Percentiles rank a stretch among this genome's conserved stretches.
phyloP scores from a whole-genome alignment of 192 early-diverging fungal species.

The Diversispora epigaea region DNA sequence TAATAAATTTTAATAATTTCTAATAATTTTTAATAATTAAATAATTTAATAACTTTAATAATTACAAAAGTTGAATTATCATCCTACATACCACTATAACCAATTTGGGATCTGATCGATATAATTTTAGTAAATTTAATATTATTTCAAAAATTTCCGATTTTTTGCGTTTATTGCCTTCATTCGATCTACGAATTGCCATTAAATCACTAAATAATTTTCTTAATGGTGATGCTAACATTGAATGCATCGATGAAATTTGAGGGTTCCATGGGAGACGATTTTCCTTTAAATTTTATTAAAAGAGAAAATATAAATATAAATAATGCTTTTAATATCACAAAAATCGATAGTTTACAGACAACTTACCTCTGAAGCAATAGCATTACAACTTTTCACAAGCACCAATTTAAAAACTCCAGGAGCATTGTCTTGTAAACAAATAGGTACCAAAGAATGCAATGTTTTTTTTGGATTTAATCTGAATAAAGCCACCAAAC shows the following conservation, averaged over 20 bases:
- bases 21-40: neutral
- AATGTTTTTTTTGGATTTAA: conserved; percentile 72
- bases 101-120: conserved; percentile 72
- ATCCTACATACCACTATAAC: conserved; percentile 55
- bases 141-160: conserved; percentile 83
- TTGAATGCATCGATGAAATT: conserved; percentile 52
- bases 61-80: neutral
- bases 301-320: neutral
- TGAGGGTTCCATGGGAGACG: conserved; percentile 71
- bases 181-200: conserved; percentile 37
- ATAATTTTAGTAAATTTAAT: conserved; percentile 72
- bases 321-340: neutral
- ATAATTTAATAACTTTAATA: conserved; percentile 22
- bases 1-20: neutral
- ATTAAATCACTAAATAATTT: conserved; percentile 62
- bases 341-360: neutral
- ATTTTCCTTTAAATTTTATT: conserved; percentile 36
- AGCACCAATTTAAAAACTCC: conserved; percentile 78
- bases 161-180: conserved; percentile 42
- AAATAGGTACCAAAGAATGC: conserved; percentile 67
- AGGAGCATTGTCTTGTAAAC: conserved; percentile 69
- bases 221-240: conserved; percentile 62
- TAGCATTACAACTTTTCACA: conserved; percentile 70
- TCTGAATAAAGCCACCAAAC: conserved; percentile 75
- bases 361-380: conserved; percentile 57